These are phyloP conservation scores for Cicer bijugum DNA, from an alignment of 306 rosid genomes.

Conservation along the genomic window DNA sequence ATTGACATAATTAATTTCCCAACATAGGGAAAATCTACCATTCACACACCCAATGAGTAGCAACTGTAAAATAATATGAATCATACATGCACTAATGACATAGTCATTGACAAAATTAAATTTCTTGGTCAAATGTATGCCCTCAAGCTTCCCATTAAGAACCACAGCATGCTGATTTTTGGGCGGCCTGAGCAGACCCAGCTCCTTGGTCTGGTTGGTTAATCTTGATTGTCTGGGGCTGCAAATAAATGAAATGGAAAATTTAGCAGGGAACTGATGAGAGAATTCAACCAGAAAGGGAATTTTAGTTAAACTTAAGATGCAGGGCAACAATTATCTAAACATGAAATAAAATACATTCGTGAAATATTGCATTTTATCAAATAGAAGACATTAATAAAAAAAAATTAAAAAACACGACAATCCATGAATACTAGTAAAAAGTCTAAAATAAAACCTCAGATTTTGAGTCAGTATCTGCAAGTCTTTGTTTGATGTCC, in stretches of 20 bases:
- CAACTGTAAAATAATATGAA: conserved; percentile 50
- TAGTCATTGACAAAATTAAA: conserved; percentile 63
- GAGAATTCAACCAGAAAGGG: conserved; percentile 2
- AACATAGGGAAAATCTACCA: conserved; percentile 58
- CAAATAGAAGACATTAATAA: conserved; percentile 2
- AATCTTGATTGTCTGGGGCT: conserved; percentile 92
- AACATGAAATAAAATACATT: not conserved
- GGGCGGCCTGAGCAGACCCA: conserved; percentile 70
- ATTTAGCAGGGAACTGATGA: not conserved
- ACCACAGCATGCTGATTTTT: conserved; percentile 88
- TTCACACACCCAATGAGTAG: conserved; percentile 70
- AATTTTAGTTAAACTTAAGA: conserved; percentile 8
- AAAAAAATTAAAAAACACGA: conserved; percentile 12
- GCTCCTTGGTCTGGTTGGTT: conserved; percentile 80
- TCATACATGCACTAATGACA: conserved; percentile 59
- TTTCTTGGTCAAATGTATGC: conserved; percentile 53
- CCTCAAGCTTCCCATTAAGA: conserved; percentile 53
- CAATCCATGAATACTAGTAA: conserved; percentile 33
- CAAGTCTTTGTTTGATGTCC: conserved; percentile 94
- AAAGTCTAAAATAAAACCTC: conserved; percentile 58
- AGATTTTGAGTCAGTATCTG: conserved; percentile 86
- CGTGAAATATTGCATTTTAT: conserved; percentile 25
- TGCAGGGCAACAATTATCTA: conserved; percentile 7
- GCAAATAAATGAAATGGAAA: conserved; percentile 47
- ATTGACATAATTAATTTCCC: conserved; percentile 59